Conservation (phyloP, 2,329 filamentous ascomycete genomes). For the Dactylellina sp. region DNA sequence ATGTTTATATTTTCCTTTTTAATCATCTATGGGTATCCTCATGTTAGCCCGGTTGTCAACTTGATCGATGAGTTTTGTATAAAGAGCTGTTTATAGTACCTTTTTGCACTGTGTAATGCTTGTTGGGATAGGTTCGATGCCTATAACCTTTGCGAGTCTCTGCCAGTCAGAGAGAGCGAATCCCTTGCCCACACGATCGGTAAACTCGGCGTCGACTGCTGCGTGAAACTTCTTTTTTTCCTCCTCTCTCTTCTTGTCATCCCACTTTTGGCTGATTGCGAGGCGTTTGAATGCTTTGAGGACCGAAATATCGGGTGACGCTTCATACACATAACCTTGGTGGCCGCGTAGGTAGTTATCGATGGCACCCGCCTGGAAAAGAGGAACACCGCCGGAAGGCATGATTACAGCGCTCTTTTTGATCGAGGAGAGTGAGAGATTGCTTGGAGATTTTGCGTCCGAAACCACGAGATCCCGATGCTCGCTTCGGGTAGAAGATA, state of each 20-base stretch:
- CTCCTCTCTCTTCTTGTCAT: not conserved
- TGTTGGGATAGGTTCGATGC: slow-evolving; percentile 31
- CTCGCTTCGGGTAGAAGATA: not conserved
- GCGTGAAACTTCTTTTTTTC: slow-evolving; percentile 39
- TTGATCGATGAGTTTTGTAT: too few relatives aligned
- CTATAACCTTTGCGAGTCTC: slow-evolving; percentile 45
- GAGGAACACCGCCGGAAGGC: slow-evolving; percentile 15
- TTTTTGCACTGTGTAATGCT: slow-evolving; percentile 49
- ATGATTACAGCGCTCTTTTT: slow-evolving; percentile 1
- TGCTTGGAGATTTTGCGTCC: not conserved
- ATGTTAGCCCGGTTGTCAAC: not conserved
- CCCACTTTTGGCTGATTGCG: slow-evolving; percentile 35
- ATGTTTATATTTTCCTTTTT: slow-evolving; percentile 52
- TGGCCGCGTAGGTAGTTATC: slow-evolving; percentile 37
- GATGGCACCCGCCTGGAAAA: slow-evolving; percentile 40
- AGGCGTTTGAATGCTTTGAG: slow-evolving; percentile 42
- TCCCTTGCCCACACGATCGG: slow-evolving; percentile 28
- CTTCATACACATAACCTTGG: slow-evolving; percentile 18
- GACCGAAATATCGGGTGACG: slow-evolving; percentile 27
- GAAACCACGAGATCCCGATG: not conserved
- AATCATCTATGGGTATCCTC: slow-evolving; percentile 7
- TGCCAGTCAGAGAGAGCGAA: slow-evolving; percentile 35
- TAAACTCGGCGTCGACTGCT: slow-evolving; percentile 43
- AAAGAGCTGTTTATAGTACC: slow-evolving; percentile 27
- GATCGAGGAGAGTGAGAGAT: not conserved